phyloP scores from a whole-genome alignment of 129 eudicot species.

The Heracleum sosnowskyi region DNA sequence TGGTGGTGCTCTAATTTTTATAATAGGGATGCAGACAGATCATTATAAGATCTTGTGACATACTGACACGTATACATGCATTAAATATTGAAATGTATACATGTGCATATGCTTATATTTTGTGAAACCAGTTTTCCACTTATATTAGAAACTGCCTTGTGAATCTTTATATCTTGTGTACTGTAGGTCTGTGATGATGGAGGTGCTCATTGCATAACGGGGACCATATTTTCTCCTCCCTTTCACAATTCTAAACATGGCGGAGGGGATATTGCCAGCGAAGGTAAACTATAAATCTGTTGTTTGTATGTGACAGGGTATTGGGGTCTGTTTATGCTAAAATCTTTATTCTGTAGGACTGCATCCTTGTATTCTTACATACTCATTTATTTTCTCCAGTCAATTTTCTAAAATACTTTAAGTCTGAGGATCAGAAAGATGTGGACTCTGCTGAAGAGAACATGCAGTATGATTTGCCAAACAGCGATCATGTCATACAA shows the following conservation, averaged over 20 bases:
- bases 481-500: slow-evolving; percentile 13
- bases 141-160: neutral
- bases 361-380: neutral
- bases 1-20: neutral
- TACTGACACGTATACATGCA: neutral
- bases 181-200: slow-evolving; percentile 39
- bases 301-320: slow-evolving; percentile 5
- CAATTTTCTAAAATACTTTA: slow-evolving; percentile 28
- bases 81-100: neutral
- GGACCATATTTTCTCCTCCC: slow-evolving; percentile 85
- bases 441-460: slow-evolving; percentile 32
- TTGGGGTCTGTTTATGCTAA: neutral
- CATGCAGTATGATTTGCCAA: slow-evolving; percentile 22
- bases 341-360: neutral
- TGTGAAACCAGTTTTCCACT: neutral
- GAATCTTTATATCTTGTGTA: neutral
- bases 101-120: neutral
- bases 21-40: neutral
- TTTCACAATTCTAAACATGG: slow-evolving; percentile 55
- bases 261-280: slow-evolving; percentile 51
- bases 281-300: slow-evolving; percentile 32
- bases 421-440: slow-evolving; percentile 19
- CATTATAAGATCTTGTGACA: neutral
- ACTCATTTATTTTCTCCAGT: slow-evolving; percentile 6
- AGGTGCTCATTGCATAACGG: slow-evolving; percentile 31